Evolutionary conservation across 2,329 filamentous ascomycete species (phyloP), one percentile per base, ranked within the genome.

Genomic region (Fusarium foetens): DNA sequence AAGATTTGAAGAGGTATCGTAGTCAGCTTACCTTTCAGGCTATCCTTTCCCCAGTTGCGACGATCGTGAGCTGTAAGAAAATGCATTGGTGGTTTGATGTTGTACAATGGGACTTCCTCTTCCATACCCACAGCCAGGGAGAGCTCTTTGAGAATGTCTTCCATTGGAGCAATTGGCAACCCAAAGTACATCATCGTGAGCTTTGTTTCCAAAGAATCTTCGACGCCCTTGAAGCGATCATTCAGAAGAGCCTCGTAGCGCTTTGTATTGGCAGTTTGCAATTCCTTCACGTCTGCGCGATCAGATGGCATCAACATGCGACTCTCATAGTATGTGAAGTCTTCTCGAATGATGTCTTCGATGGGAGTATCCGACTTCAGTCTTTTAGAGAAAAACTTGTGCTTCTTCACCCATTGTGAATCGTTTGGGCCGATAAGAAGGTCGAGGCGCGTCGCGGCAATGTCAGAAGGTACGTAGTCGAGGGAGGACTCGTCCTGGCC

Each of bases 161-260:
- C 45, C 13, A 80, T 65, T 16, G 85, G 84, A 54, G 82, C 83
- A 6, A 86, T 78, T 0, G 84, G 83, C 10, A 86, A 72, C 2
- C 85, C 85, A 65, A 86, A 87, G 73, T 83, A 86, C 48, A 85
- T 77, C 77, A 86, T 81, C 1, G 84, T 78, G 63, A 87, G 63
- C 72, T 85, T 86, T n/a, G 81, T 79, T 6, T 79, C 77, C 21
- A 85, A 62, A 3, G 78, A 76, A 8, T 76, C 68, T 3, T 65
- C 29, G 12, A 78, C 66, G 9, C 64, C 75, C 14, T 75, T 75
- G 64, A 84, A 83, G 2, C 79, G 77, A 4, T 71, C 74, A 7
- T 68, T 33, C 8, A 84, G 69, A 21, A 84, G 71, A 1, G 64
- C 36, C 7, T 71, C 33, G 69, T 81, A 84, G 16, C 76, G 75